Evolutionary conservation across 2,329 filamentous ascomycete species (phyloP), one percentile per base, ranked within the genome.

Genomic region (Didymella arachidicola): DNA sequence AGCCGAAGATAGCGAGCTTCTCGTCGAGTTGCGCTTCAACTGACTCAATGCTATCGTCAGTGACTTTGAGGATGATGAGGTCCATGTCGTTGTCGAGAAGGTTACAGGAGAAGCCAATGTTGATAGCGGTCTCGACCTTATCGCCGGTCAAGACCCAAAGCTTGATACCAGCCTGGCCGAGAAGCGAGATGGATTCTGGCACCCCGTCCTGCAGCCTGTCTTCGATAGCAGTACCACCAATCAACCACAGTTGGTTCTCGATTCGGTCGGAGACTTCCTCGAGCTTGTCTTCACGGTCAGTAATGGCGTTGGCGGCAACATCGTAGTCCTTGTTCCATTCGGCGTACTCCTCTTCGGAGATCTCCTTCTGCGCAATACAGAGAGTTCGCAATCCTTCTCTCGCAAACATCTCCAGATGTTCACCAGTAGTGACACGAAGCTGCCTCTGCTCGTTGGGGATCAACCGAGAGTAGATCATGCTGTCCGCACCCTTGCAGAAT

Each of bases 31-130:
- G 84, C 53, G 84, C 83, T 64, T 90, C 88, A 2, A 92, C 85
- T 34, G 82, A 80, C 12, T 82, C 81, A 10, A 89, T 67, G 57
- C 82, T 84, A 79, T 93, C 89, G 64, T 96, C 92, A 1, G 91
- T 86, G 29, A 95, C 84, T 73, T 96, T 96, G 68, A 99, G 84
- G 47, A 96, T 87, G 64, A 99, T 91, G 61, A 99, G 82, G 67
- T 99, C 95, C 95, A 99, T 97, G 67, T 97, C 92, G 77, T 97
- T 99, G 79, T 94, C 93, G 54, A 99, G 86, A 30, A 99, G 84
- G 69, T 99, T 99, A 82, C 96, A 99, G 11, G 96, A 99, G 79
- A 98, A 99, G 2, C 95, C 95, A 73, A 99, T 99, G 80, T 99
- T 99, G 87, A 99, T 99, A 57, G 96, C 95, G 25, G 95, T 99